Percentiles rank a stretch among this genome's conserved stretches.
phyloP scores from a whole-genome alignment of 768 basidiomycete genomes.

The Mycena albidolilacea region DNA sequence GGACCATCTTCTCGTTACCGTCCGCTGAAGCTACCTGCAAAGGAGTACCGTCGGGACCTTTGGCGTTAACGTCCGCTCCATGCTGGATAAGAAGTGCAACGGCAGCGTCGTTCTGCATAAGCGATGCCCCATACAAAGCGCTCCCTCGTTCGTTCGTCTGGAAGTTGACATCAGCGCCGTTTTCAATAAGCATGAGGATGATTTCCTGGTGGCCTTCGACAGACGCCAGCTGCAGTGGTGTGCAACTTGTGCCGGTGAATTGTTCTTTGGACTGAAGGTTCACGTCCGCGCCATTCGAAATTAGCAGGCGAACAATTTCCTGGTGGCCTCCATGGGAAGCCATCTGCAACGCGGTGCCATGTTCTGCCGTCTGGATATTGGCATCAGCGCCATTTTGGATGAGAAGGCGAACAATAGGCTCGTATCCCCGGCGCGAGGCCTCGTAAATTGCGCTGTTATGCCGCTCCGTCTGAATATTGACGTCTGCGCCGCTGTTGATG shows the following conservation, averaged over 20 bases:
- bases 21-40: constrained; percentile 11
- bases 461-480: background rate
- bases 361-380: background rate
- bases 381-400: background rate
- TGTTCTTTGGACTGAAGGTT: too few relatives aligned
- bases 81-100: constrained; percentile 1
- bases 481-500: background rate
- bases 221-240: constrained; percentile 9
- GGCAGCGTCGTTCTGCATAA: background rate
- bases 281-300: background rate
- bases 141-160: constrained; percentile 10
- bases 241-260: background rate
- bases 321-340: background rate
- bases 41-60: background rate
- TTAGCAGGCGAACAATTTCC: background rate
- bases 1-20: too few relatives aligned
- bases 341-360: background rate
- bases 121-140: background rate
- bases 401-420: background rate
- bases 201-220: constrained; percentile 10
- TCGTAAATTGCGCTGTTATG: background rate
- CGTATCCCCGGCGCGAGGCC: background rate
- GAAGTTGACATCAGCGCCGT: constrained; percentile 13
- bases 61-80: constrained; percentile 13
- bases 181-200: constrained; percentile 4